phyloP scores from a whole-genome alignment of 2,329 filamentous ascomycete genomes.

The Myriosclerotinia duriaeana region DNA sequence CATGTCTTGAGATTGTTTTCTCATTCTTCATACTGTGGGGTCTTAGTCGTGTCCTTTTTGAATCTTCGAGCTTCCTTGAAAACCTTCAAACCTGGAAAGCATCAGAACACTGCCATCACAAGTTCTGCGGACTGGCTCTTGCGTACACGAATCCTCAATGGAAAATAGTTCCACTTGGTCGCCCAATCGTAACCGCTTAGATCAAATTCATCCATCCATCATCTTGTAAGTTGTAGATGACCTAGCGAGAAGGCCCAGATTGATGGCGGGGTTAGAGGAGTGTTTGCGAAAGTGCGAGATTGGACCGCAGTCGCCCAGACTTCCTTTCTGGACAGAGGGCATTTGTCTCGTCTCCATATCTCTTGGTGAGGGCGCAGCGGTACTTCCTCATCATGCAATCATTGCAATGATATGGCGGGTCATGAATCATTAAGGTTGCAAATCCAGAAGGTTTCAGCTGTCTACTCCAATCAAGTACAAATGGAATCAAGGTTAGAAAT shows the following conservation, averaged over 20 bases:
- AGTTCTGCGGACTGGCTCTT: constrained; percentile 13
- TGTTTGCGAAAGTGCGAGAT: constrained; percentile 7
- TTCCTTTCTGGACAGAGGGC: no score
- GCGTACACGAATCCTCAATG: constrained; percentile 3
- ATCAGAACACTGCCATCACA: constrained; percentile 15
- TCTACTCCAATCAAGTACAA: constrained; percentile 8
- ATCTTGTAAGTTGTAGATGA: neutral
- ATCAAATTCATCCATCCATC: neutral
- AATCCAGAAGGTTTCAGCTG: constrained; percentile 3
- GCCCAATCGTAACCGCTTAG: constrained; percentile 3
- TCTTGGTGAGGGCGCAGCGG: constrained; percentile 21
- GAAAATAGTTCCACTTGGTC: constrained; percentile 15
- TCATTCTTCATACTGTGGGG: neutral
- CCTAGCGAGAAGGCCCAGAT: neutral
- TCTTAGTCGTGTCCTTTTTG: constrained; percentile 10
- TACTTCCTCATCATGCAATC: neutral
- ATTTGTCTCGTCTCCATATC: constrained; percentile 3
- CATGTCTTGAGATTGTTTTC: constrained; percentile 1
- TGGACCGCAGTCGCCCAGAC: neutral
- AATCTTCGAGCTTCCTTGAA: neutral
- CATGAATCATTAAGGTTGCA: constrained; percentile 4
- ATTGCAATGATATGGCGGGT: neutral
- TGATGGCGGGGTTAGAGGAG: constrained; percentile 8
- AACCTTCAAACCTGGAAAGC: neutral
- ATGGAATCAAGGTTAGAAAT: neutral